Evolutionary conservation across 2,329 filamentous ascomycete genomes (phyloP), one percentile per base, ranked within the genome.

Genomic region (Fusarium nygamai): DNA sequence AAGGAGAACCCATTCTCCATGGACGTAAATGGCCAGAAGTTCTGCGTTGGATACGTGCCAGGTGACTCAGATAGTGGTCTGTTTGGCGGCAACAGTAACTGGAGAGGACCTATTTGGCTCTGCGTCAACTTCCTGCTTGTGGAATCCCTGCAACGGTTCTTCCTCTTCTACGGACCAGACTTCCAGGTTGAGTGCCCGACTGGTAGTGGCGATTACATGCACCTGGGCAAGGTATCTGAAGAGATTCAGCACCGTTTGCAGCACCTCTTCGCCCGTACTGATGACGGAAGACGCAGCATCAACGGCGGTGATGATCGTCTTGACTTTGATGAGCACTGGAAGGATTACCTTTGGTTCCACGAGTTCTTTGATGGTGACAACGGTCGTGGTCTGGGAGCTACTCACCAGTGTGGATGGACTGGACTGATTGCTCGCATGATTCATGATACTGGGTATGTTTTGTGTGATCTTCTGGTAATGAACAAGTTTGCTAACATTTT

Each of bases 61-160:
- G 96, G 96, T n/a, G 96, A 98, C 81, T 98, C 96, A 1, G 95
- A 98, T 84, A 98, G 94, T 79, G 94, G 94, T 8, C 89, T 98
- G 10, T 98, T 98, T 79, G 96, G 96, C 61, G 96, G 96, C 75
- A 98, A 98, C 88, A 98, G 95, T 83, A 98, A 98, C 84, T 98
- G 96, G 96, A 91, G 96, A 84, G 96, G 93, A 2, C 96, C 96
- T 0, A 96, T 98, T 77, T 98, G 96, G 96, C 88, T 98, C 56
- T 96, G 94, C 72, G 95, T 98, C 84, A 98, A 98, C 84, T 98
- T 98, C 85, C 85, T 98, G 61, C 89, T 98, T 20, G 93, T 98
- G 46, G 96, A 98, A 82, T 96, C 95, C 12, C 89, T 98, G n/a
- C 93, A 98, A 78, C 90, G 96, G 38, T 98, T 97, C 86, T 97